Evolutionary conservation across 805 yeast genomes (phyloP).

Genomic region (Candida wancherniae): DNA sequence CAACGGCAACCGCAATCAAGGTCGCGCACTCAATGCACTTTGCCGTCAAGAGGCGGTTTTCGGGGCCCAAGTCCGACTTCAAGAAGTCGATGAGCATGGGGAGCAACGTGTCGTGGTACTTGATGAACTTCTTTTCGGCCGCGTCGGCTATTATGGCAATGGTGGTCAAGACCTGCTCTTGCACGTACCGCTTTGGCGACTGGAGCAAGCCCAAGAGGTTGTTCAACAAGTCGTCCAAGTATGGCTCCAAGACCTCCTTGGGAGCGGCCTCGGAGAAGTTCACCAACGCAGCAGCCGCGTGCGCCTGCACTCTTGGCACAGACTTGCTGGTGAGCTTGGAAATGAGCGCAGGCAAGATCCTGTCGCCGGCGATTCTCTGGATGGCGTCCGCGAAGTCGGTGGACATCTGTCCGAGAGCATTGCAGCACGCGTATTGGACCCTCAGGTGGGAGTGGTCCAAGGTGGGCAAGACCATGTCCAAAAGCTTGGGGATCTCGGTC

Average conservation of each 20-base stretch:
- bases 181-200: constrained; percentile 87
- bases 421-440: constrained; percentile 96
- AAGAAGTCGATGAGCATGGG: constrained; percentile 78
- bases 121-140: constrained; percentile 80
- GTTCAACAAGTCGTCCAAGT: constrained; percentile 71
- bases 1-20: constrained; percentile 90
- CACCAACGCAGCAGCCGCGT: constrained; percentile 97
- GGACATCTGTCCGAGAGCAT: constrained; percentile 93
- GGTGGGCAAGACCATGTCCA: constrained; percentile 83
- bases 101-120: constrained; percentile 93
- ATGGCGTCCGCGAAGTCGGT: constrained; percentile 92
- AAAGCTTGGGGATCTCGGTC: constrained; percentile 70
- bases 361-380: constrained; percentile 73
- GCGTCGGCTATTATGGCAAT: constrained; percentile 97
- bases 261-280: constrained; percentile 91
- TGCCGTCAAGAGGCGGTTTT: constrained; percentile 76
- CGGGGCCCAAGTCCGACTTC: constrained; percentile 71
- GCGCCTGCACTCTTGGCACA: constrained; percentile 92
- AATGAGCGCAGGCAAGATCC: constrained; percentile 83
- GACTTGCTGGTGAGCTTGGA: constrained; percentile 68
- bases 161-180: constrained; percentile 94
- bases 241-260: constrained; percentile 87
- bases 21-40: constrained; percentile 96
- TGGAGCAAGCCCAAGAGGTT: constrained; percentile 73
- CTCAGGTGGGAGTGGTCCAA: constrained; percentile 84